These are phyloP conservation scores for Croton setiger DNA, from an alignment of 441 rosid genomes.

Conservation along the genomic window DNA sequence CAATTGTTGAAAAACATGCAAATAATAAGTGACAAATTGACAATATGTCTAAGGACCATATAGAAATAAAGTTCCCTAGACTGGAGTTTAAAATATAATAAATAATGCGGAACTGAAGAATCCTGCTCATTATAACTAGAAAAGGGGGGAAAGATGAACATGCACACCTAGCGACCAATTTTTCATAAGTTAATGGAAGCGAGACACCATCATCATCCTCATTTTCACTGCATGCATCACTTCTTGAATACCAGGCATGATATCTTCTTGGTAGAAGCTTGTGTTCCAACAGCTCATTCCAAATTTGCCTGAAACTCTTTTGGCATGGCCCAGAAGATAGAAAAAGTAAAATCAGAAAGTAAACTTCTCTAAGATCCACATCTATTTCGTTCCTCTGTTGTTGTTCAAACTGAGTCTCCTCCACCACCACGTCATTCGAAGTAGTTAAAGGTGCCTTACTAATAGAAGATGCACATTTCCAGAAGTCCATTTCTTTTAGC, in stretches of 20 bases:
- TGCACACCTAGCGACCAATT: slow-evolving; percentile 71
- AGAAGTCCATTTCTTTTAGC: slow-evolving; percentile 47
- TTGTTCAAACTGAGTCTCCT: slow-evolving; percentile 40
- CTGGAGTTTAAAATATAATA: slow-evolving; percentile 3
- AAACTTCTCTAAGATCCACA: slow-evolving; percentile 83
- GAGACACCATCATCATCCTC: slow-evolving; percentile 74
- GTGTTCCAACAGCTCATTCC: slow-evolving; percentile 80
- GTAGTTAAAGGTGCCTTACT: slow-evolving; percentile 43
- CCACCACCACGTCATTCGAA: slow-evolving; percentile 41
- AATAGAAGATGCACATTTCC: slow-evolving; percentile 53
- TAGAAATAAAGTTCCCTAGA: slow-evolving; percentile 5
- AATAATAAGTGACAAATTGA: neutral
- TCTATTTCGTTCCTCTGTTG: slow-evolving; percentile 52
- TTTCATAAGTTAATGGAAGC: slow-evolving; percentile 63
- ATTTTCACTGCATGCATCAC: slow-evolving; percentile 54
- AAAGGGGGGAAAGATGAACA: slow-evolving; percentile 5
- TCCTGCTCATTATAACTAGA: neutral
- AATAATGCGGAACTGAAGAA: slow-evolving; percentile 13
- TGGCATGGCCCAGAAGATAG: slow-evolving; percentile 88
- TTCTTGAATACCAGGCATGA: slow-evolving; percentile 97
- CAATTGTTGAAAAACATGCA: neutral
- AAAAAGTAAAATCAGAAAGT: slow-evolving; percentile 89
- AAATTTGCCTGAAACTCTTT: slow-evolving; percentile 57
- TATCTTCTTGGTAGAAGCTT: slow-evolving; percentile 94
- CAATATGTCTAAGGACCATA: neutral